Evolutionary conservation across 148 eudicot genomes (phyloP), one percentile per base, ranked within the genome.

Genomic region (Dysphania ambrosioides): DNA sequence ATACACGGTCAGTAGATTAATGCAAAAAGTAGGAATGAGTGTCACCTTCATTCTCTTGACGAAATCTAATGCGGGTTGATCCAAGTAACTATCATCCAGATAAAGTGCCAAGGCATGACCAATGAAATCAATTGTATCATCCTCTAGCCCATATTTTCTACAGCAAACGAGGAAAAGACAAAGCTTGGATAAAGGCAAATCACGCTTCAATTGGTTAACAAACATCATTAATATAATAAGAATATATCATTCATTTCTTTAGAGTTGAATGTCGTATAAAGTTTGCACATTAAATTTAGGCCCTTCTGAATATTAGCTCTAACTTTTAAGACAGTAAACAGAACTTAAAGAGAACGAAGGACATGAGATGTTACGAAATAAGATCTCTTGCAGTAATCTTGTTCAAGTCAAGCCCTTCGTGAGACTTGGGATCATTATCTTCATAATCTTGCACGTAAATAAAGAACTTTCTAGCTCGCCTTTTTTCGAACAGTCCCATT

Each of bases 101-200:
- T 88, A 76, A 29, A 91, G 93, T 29, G 97, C 97, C 84, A 89
- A 76, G 27, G 97, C 89, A 85, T 91, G 97, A 49, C 97, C 97
- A 51, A 91, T 86, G 78, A 91, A 89, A 72, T 89, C 97, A 59
- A 91, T 76, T 24, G 97, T 91, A 81, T 91, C 89, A 66, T 89
- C 97, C 73, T 91, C 97, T 53, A 91, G 83, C 34, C 91, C 93
- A 75, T 91, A 91, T 74, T 89, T 91, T 49, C 93, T 89, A 82
- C 87, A 80, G 31, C 55, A 68, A 64, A 68, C 15, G 61, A 5
- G 26, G 6, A 11, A 71, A 36, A 44, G 1, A 72, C n/a, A 10
- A 31, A 11, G 38, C 21, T 58, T 24, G 5, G 34, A 63, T 16
- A 19, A n/a, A 34, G 67, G 24, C 3, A 5, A 21, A 16, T 32